A percentile compares a stretch with the other conserved stretches of the same genome.
Conservation (phyloP, 306 rosid species). For the Acmispon strigosus region DNA sequence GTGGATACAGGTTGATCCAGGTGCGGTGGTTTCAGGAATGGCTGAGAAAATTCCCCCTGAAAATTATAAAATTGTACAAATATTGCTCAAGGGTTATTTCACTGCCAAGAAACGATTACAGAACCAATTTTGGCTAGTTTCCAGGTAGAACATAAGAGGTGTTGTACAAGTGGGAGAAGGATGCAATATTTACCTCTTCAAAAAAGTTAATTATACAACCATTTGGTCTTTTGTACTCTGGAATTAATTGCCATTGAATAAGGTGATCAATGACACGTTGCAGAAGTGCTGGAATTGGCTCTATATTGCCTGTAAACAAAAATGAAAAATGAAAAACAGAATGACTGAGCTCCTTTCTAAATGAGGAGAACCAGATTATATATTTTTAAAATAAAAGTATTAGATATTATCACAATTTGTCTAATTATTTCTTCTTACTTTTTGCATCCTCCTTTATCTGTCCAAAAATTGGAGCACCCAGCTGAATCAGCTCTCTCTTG, state of each 20-base stretch:
- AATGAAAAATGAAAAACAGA: not conserved
- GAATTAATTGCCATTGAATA: constrained; percentile 85
- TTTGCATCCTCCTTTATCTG: constrained; percentile 64
- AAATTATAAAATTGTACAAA: not conserved
- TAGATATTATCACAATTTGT: constrained; percentile 12
- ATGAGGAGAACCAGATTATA: too few relatives aligned
- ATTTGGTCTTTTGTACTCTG: constrained; percentile 95
- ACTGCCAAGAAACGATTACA: constrained; percentile 4
- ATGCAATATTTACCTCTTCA: constrained; percentile 71
- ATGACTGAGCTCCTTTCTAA: not conserved
- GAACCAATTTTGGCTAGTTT: constrained; percentile 7
- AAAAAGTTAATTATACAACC: constrained; percentile 88
- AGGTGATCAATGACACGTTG: constrained; percentile 79
- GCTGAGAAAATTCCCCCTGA: constrained; percentile 93
- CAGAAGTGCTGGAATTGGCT: constrained; percentile 83
- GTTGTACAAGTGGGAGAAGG: constrained; percentile 8
- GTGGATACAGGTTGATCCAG: constrained; percentile 94
- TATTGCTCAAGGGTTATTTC: not conserved
- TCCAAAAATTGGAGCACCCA: constrained; percentile 90
- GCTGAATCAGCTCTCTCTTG: constrained; percentile 89
- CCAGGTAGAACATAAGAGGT: constrained; percentile 22
- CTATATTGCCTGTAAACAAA: constrained; percentile 56
- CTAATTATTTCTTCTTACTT: constrained; percentile 32
- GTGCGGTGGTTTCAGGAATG: constrained; percentile 97
- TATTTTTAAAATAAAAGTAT: too few relatives aligned